phyloP scores from a whole-genome alignment of 306 rosid genomes.

The Malus sylvestris region DNA sequence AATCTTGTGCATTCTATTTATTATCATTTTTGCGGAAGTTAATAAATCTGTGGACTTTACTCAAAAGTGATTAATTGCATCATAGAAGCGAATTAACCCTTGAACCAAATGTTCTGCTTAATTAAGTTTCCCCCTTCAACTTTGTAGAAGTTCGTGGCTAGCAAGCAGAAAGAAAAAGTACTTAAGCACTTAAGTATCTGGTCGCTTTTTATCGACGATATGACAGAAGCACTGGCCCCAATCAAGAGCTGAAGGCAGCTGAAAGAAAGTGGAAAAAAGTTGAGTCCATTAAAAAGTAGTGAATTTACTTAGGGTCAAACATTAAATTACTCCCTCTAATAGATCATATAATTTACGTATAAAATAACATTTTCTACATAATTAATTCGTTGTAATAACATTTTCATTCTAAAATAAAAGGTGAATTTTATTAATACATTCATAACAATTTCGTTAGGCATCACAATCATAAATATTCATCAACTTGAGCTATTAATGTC shows the following conservation, averaged over 20 bases:
- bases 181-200: neutral
- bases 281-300: neutral
- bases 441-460: neutral
- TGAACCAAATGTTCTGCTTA: neutral
- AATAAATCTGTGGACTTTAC: neutral
- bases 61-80: neutral
- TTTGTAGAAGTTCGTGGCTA: neutral
- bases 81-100: neutral
- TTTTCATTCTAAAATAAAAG: neutral
- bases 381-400: neutral
- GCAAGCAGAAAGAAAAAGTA: neutral
- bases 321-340: neutral
- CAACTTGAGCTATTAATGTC: neutral
- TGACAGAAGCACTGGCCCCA: neutral
- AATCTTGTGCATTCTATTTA: neutral
- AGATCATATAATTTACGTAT: too few species aligned
- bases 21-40: neutral
- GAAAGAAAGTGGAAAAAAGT: neutral
- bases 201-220: neutral
- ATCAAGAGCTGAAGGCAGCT: neutral
- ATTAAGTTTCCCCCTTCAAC: neutral
- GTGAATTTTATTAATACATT: neutral
- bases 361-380: too few species aligned
- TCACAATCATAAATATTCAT: neutral
- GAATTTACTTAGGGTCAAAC: constrained; percentile 10